Evolutionary conservation across 768 basidiomycete species (phyloP), one percentile per base, ranked within the genome.

Genomic region (Trichaptum fuscoviolaceum): DNA sequence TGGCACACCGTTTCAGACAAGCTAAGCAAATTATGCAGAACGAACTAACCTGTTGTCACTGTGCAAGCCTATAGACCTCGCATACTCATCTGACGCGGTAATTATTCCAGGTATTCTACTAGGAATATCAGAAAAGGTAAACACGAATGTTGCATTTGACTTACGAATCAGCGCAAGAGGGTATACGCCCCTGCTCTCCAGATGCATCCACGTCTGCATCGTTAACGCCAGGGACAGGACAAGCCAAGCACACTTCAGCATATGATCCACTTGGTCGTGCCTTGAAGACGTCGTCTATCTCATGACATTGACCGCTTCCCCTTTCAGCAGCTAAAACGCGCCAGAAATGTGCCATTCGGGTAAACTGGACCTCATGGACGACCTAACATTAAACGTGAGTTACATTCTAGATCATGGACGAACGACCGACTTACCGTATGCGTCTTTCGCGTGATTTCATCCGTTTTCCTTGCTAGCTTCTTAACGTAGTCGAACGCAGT

Each of bases 401-500:
- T 36, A 36, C 17, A 7, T 17, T 7, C 35, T 36, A 36, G 35
- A 36, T 36, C 7, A 36, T 36, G 17, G 17, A 36, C 35, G 35
- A 17, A 36, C n/a, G n/a, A n/a, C n/a, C n/a, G n/a, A 36, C 35
- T 7, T 36, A 36, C 35, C 7, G 35, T 36, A 36, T 7, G 17
- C 7, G 35, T 7, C 35, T 7, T 7, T 17, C 35, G 35, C 35
- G 35, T 36, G 35, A 36, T 7, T 36, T 36, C 35, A 17, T 36
- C 17, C 17, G 35, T 36, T 36, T 36, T 36, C 35, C 35, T 7
- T 7, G 7, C 35, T 17, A 36, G 17, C 35, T 36, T 36, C 17
- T 36, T 57, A 36, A 57, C 24, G 58, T 68, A 69, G 24, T 69
- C 68, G 57, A 68, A 69, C 18, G 67, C 67, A 0, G 69, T 65